Evolutionary conservation across 345 rosid genomes (phyloP).

Genomic region (Toxicodendron radicans): DNA sequence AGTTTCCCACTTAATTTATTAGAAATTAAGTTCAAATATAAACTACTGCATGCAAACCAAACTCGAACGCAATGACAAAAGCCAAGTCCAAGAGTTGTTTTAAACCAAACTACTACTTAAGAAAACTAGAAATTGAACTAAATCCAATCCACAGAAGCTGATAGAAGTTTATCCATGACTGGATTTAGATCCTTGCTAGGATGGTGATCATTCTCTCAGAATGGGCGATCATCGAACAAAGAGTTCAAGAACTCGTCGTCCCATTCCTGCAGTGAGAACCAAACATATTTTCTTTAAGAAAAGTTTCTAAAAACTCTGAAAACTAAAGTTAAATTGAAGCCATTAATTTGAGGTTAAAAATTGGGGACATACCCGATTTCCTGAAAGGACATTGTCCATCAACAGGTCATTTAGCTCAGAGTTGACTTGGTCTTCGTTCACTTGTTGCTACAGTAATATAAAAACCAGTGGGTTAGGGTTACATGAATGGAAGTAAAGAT

Average conservation of each 20-base stretch:
- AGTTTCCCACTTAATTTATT: background rate
- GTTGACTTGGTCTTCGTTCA: background rate
- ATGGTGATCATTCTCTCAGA: background rate
- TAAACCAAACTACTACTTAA: background rate
- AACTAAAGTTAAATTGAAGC: background rate
- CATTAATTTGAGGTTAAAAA: background rate
- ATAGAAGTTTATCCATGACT: background rate
- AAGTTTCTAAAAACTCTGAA: background rate
- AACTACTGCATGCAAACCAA: background rate
- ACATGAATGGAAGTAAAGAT: background rate
- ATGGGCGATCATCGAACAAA: conserved; percentile 3
- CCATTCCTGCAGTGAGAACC: conserved; percentile 20
- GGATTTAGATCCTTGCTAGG: background rate
- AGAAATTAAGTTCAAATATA: no score
- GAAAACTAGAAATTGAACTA: background rate
- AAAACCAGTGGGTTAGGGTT: background rate
- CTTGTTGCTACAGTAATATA: background rate
- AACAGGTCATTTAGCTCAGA: background rate
- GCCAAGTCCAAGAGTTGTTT: background rate
- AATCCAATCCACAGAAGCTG: background rate
- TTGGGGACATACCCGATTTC: background rate
- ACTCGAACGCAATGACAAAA: background rate
- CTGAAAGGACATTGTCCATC: background rate
- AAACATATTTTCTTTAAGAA: background rate
- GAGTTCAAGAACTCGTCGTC: conserved; percentile 25